These are phyloP conservation scores for Neospermospora avenae DNA, from an alignment of 2,329 filamentous ascomycete genomes.

Conservation along the genomic window DNA sequence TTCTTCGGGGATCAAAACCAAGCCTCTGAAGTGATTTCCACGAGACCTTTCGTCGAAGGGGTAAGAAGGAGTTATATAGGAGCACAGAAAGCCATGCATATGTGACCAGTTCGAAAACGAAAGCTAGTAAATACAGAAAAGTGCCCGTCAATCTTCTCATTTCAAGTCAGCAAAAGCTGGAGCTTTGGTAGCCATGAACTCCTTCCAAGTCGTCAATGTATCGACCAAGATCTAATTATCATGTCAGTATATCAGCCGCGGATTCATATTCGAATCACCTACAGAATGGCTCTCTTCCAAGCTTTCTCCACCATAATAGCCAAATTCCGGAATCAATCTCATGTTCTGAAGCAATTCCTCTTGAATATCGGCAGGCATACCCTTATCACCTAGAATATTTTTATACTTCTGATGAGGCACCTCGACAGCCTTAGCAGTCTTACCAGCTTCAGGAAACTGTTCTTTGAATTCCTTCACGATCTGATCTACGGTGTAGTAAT, in stretches of 20 bases:
- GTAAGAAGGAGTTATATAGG: no score
- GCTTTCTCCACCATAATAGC: slow-evolving; percentile 48
- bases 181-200: slow-evolving; percentile 36
- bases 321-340: slow-evolving; percentile 47
- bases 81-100: background rate
- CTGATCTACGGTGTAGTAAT: slow-evolving; percentile 40
- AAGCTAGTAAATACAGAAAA: background rate
- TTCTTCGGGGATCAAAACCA: no score
- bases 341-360: slow-evolving; percentile 54
- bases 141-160: slow-evolving; percentile 21
- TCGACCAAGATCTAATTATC: slow-evolving; percentile 36
- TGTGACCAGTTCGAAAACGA: background rate
- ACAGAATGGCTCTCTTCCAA: slow-evolving; percentile 40
- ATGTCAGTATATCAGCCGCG: slow-evolving; percentile 11
- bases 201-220: slow-evolving; percentile 42
- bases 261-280: slow-evolving; percentile 3
- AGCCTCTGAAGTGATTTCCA: no score
- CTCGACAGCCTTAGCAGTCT: slow-evolving; percentile 37
- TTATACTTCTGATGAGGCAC: slow-evolving; percentile 43
- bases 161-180: slow-evolving; percentile 38
- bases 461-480: slow-evolving; percentile 41
- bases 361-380: slow-evolving; percentile 40
- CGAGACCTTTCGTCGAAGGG: no score
- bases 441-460: slow-evolving; percentile 40
- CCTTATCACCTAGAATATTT: slow-evolving; percentile 34